Base-by-base conservation (phyloP, 768 basidiomycete species). In the Leccinum imitatum region DNA sequence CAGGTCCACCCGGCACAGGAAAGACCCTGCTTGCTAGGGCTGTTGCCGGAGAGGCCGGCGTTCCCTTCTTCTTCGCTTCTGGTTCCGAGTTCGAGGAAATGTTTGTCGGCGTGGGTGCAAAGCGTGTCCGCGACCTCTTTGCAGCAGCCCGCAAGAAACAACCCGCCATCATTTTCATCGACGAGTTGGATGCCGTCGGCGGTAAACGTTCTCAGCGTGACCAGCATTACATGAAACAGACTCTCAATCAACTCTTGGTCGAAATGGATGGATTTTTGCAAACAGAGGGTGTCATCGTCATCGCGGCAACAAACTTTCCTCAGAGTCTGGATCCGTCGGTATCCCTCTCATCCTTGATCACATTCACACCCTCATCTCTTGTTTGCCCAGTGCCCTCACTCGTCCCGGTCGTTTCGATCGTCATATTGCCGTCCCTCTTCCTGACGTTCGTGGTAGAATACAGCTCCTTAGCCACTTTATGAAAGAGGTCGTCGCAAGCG, bases 51-150 rank as follows among this genome's bases (percentile, higher is more conserved):
- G 97, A 99, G 78, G 97, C 97, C 15, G 95, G 90, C 15, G 97
- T 99, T 46, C 94, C 95, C 0, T 99, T 99, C 80, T 87, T 98
- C 74, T 97, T 95, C 69, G 94, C 96, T 37, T 93, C 92, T 35
- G 97, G 96, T 11, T 93, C 93, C 54, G 95, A 97, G 69, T 98
- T 98, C 64, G 96, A 98, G 71, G 96, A 98, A 74, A 95, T 98
- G 87, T 96, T 95, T 71, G 95, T 96, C 51, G 94, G 94, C 57
- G 89, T 93, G 37, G 95, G 95, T 54, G 95, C 97, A 15, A 94
- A 95, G 71, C 89, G 97, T 11, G 91, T 99, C 44, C 85, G 97
- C 44, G 96, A 98, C 63, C 84, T 99, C 30, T 99, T 99, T 66
- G 87, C 91, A 6, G 87, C 92, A 6, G 97, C 97, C 23, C 85